Conservation (phyloP, 768 basidiomycete genomes). For the Gelatoporia subvermispora region DNA sequence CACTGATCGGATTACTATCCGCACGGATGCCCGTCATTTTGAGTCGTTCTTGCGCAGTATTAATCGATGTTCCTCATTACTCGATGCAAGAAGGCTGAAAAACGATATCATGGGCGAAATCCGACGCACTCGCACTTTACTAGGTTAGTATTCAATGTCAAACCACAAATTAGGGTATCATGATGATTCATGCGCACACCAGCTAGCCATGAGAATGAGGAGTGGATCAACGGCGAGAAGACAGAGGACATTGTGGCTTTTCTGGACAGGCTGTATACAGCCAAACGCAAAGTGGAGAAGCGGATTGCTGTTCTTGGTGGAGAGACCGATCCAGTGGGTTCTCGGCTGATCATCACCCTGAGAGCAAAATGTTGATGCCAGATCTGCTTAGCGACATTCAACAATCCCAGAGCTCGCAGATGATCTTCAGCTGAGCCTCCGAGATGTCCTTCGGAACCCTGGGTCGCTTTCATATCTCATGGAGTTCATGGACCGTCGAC, state of each 20-base stretch:
- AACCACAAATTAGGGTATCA: neutral
- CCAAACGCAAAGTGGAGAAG: slow-evolving; percentile 82
- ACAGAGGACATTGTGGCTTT: slow-evolving; percentile 85
- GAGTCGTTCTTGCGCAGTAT: slow-evolving; percentile 90
- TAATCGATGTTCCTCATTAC: slow-evolving; percentile 68
- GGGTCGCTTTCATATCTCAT: slow-evolving; percentile 92
- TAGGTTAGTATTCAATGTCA: slow-evolving; percentile 44
- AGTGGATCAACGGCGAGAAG: slow-evolving; percentile 83
- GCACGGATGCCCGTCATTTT: slow-evolving; percentile 78
- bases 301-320: slow-evolving; percentile 79
- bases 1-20: slow-evolving; percentile 74
- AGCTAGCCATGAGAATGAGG: slow-evolving; percentile 86
- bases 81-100: slow-evolving; percentile 87
- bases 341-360: neutral
- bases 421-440: slow-evolving; percentile 53
- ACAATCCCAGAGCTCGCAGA: slow-evolving; percentile 24
- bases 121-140: slow-evolving; percentile 65
- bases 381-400: slow-evolving; percentile 31
- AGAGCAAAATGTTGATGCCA: neutral
- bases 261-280: slow-evolving; percentile 82
- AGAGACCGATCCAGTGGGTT: slow-evolving; percentile 54
- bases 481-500: slow-evolving; percentile 95
- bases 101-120: slow-evolving; percentile 94
- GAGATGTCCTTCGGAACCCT: slow-evolving; percentile 83
- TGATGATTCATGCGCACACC: neutral